These are phyloP conservation scores for Rhodosporidiobolus sp. DNA, from an alignment of 768 basidiomycete species.

Conservation along the genomic window DNA sequence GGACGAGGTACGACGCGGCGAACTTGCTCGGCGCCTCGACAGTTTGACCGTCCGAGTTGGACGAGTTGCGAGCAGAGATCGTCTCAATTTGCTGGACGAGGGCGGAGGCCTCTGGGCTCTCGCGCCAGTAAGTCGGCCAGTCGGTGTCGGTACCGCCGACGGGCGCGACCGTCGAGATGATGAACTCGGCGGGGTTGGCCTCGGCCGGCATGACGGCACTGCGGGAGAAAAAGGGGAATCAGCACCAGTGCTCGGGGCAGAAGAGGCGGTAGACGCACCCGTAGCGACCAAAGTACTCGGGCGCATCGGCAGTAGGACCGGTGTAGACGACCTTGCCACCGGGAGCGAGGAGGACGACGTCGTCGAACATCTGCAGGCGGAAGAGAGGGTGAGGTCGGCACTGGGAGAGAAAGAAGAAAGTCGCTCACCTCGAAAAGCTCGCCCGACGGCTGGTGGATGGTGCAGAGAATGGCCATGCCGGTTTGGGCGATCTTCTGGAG, in stretches of 20 bases:
- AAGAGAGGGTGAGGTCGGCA: no score
- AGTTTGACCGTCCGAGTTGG: constrained; percentile 48
- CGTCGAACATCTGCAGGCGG: constrained; percentile 18
- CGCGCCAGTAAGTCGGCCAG: constrained; percentile 25
- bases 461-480: constrained; percentile 89
- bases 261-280: background rate
- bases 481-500: constrained; percentile 69
- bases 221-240: no score
- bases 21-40: constrained; percentile 46
- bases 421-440: constrained; percentile 8
- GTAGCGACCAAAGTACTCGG: background rate
- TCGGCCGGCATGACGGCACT: constrained; percentile 2
- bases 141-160: constrained; percentile 20
- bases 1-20: constrained; percentile 19
- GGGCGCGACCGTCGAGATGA: constrained; percentile 53
- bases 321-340: constrained; percentile 27
- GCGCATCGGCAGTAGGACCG: constrained; percentile 9
- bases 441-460: constrained; percentile 54
- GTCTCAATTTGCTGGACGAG: constrained; percentile 76
- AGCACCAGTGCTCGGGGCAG: background rate
- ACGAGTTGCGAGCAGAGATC: constrained; percentile 71
- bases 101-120: constrained; percentile 57
- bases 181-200: constrained; percentile 74
- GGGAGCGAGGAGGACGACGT: constrained; percentile 23
- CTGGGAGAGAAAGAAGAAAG: background rate